Percentiles rank a stretch among this genome's conserved stretches.
phyloP scores from a whole-genome alignment of 257 asterid species.

The Salvia miltiorrhiza region DNA sequence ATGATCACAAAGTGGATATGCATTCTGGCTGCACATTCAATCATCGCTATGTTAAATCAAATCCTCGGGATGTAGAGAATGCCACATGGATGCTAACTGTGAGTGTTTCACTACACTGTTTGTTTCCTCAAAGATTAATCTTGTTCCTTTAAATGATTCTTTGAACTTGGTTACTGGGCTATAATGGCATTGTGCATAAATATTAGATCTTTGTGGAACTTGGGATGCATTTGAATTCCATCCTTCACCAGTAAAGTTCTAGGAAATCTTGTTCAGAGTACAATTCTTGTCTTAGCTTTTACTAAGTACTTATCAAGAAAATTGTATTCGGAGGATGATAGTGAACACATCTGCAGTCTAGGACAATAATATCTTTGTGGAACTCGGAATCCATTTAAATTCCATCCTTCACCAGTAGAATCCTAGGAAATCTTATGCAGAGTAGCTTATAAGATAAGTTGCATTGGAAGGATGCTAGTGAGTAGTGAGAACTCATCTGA shows the following conservation, averaged over 20 bases:
- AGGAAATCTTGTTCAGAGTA: no score
- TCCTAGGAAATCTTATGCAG: neutral
- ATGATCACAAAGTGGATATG: constrained; percentile 92
- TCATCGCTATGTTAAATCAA: constrained; percentile 89
- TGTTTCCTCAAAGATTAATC: neutral
- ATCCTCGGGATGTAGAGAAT: constrained; percentile 92
- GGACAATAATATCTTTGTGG: neutral
- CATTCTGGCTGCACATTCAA: constrained; percentile 90
- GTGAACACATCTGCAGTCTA: neutral
- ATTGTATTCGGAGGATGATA: neutral
- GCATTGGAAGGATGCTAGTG: neutral
- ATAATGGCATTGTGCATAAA: neutral
- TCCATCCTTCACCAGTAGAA: neutral
- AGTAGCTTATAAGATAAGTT: neutral
- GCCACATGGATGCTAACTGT: constrained; percentile 98
- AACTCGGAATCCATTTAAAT: neutral
- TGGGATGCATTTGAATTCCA: no score
- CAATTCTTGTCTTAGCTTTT: neutral
- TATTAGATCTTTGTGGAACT: no score
- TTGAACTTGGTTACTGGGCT: neutral
- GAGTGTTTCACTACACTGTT: constrained; percentile 25
- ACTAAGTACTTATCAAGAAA: neutral
- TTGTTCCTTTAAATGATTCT: neutral
- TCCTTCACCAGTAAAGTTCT: no score
- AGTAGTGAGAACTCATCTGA: neutral